Conservation (phyloP, 2,329 filamentous ascomycete genomes). For the Verticillium isaacii region DNA sequence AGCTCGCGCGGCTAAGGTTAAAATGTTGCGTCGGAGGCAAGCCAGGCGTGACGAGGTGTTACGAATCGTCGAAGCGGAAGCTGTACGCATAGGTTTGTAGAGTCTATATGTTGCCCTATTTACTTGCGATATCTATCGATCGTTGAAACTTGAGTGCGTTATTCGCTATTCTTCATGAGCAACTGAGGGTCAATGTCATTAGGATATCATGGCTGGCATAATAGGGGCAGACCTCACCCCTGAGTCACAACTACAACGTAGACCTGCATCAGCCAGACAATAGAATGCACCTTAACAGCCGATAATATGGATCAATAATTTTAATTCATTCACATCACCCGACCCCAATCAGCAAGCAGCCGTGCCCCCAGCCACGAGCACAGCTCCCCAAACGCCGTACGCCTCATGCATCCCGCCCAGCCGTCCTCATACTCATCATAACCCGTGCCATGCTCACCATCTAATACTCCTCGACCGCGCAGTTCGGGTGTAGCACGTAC, state of each 20-base stretch:
- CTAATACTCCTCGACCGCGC: slow-evolving; percentile 66
- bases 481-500: slow-evolving; percentile 94
- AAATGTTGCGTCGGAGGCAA: no score
- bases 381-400: not conserved
- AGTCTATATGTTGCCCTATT: no score
- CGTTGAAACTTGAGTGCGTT: no score
- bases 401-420: not conserved
- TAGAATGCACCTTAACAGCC: no score
- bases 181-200: no score
- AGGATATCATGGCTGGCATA: no score
- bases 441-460: not conserved
- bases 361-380: not conserved
- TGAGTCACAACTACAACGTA: no score
- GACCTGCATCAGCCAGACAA: no score
- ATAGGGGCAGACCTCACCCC: no score
- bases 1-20: no score
- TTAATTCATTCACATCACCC: not conserved
- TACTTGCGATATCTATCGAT: no score
- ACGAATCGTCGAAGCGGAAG: not conserved
- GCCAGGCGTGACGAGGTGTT: not conserved
- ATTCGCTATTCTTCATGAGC: no score
- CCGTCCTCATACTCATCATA: not conserved
- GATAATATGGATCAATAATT: not conserved
- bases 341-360: not conserved
- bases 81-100: not conserved